Percentiles rank a stretch among this genome's conserved stretches.
Conservation (phyloP, 208 protist species). For the Leishmania tropica region DNA sequence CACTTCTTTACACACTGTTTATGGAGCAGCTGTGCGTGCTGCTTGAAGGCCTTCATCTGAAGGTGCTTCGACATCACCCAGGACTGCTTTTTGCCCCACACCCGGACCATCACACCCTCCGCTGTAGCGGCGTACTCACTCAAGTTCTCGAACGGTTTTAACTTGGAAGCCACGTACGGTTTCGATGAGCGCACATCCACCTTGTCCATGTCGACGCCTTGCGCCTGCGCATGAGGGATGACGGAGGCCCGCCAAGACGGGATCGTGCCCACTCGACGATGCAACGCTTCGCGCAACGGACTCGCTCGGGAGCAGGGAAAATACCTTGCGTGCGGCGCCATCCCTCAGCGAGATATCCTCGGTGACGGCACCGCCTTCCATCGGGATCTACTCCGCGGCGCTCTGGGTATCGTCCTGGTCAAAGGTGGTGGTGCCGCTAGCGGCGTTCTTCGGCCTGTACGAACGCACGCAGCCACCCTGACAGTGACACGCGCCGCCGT, state of each 20-base stretch:
- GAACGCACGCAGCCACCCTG: conserved; percentile 40
- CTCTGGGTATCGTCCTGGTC: background rate
- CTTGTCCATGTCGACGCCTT: background rate
- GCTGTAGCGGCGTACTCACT: conserved; percentile 34
- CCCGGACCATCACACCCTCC: conserved; percentile 40
- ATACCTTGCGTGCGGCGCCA: conserved; percentile 37
- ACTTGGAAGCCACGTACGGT: conserved; percentile 32
- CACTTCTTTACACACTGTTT: background rate
- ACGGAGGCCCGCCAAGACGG: conserved; percentile 32
- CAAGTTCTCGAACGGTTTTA: conserved; percentile 31
- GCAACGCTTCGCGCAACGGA: conserved; percentile 51
- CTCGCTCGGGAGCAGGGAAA: conserved; percentile 32
- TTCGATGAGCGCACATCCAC: conserved; percentile 20
- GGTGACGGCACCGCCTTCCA: conserved; percentile 17
- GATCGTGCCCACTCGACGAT: conserved; percentile 33
- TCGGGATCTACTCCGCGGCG: conserved; percentile 23
- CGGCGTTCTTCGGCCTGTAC: conserved; percentile 30
- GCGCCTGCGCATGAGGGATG: conserved; percentile 5
- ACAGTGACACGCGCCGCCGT: conserved; percentile 63
- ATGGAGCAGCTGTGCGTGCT: background rate
- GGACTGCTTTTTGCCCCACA: conserved; percentile 56
- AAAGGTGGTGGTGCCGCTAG: background rate
- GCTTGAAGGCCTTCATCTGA: conserved; percentile 63
- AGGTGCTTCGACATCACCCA: conserved; percentile 49
- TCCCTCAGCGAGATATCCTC: conserved; percentile 43